Conservation (phyloP, 768 basidiomycete species). For the Podaxis mareebaensis region DNA sequence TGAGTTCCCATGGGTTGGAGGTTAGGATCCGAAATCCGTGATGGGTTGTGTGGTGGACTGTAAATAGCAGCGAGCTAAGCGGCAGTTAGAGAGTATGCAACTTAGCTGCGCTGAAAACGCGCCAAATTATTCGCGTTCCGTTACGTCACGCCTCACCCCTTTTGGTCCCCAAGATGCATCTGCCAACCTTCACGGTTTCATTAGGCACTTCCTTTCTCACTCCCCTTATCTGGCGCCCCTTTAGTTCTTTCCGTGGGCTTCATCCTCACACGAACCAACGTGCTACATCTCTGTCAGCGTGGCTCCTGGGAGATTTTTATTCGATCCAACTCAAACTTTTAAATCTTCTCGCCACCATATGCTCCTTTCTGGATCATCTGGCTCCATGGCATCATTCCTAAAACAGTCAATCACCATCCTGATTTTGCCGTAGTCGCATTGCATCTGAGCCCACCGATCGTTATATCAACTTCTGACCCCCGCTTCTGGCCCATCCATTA, state of each 20-base stretch:
- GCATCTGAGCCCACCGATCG: not conserved
- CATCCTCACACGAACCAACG: conserved; percentile 2
- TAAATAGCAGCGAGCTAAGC: conserved; percentile 2
- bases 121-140: not conserved
- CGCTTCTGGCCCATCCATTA: not conserved
- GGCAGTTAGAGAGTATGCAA: not conserved
- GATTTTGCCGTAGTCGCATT: not conserved
- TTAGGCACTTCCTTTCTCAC: conserved; percentile 10
- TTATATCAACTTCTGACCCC: not conserved
- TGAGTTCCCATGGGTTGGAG: conserved; percentile 10
- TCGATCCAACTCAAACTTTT: not conserved
- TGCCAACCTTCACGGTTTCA: not conserved
- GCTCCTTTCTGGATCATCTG: not conserved
- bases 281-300: not conserved
- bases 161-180: not conserved
- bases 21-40: not conserved
- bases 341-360: not conserved
- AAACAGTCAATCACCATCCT: not conserved
- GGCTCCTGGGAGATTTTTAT: not conserved
- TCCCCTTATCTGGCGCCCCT: not conserved
- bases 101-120: not conserved
- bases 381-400: not conserved
- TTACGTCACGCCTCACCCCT: conserved; percentile 3
- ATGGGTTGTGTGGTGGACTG: not conserved
- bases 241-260: conserved; percentile 1